Conservation (phyloP, 2,329 filamentous ascomycete genomes). For the Neurospora sp. region DNA sequence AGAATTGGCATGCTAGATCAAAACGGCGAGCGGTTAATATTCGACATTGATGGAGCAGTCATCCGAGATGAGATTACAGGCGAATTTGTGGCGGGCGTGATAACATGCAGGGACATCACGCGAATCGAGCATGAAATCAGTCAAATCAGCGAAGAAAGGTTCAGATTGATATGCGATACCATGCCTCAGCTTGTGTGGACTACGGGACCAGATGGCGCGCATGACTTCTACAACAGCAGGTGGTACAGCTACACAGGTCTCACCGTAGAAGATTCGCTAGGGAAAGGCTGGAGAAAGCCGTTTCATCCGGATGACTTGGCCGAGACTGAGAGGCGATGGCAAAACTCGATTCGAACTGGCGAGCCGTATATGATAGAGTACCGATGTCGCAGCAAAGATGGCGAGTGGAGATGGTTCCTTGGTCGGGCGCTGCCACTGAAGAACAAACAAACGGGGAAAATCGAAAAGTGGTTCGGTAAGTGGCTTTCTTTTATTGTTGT, state of each 20-base stretch:
- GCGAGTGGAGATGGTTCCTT: conserved; percentile 71
- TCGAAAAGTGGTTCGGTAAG: conserved; percentile 68
- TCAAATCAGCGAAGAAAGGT: conserved; percentile 62
- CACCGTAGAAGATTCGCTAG: conserved; percentile 49
- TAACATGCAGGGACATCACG: conserved; percentile 65
- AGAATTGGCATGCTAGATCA: conserved; percentile 54
- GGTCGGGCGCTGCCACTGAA: conserved; percentile 59
- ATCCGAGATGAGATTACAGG: conserved; percentile 56
- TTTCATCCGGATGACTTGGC: conserved; percentile 63
- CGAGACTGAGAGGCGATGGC: conserved; percentile 47
- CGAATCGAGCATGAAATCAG: conserved; percentile 58
- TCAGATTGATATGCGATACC: conserved; percentile 65
- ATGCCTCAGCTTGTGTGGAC: conserved; percentile 69
- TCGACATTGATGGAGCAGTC: conserved; percentile 57
- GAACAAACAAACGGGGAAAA: conserved; percentile 53
- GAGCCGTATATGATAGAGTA: conserved; percentile 63
- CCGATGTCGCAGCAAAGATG: conserved; percentile 54
- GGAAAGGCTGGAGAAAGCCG: conserved; percentile 49
- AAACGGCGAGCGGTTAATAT: conserved; percentile 43
- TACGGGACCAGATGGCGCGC: conserved; percentile 51
- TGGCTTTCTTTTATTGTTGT: neutral
- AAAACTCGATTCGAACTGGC: conserved; percentile 53
- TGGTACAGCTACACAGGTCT: conserved; percentile 75
- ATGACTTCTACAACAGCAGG: conserved; percentile 66
- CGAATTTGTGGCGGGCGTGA: conserved; percentile 63